A percentile compares a stretch with the other conserved stretches of the same genome.
Evolutionary conservation across 78 protist genomes (phyloP).

Genomic region (Mastigamoeba balamuthi): DNA sequence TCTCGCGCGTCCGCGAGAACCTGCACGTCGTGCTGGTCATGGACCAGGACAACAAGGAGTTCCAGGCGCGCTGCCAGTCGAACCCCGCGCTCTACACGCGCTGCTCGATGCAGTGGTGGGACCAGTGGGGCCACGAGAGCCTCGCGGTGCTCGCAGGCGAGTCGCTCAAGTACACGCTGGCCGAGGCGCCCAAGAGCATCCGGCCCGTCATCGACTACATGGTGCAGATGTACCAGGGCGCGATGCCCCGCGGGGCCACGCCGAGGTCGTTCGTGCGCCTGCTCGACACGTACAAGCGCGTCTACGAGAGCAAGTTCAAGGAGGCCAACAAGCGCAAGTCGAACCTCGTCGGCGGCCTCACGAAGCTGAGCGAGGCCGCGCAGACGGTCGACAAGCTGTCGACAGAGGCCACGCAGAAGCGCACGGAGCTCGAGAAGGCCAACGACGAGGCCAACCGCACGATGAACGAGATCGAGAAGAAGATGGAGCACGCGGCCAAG

Average conservation of each 20-base stretch:
- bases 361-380: constrained; percentile 49
- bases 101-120: constrained; percentile 51
- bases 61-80: constrained; percentile 27
- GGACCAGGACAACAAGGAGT: constrained; percentile 43
- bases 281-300: not conserved
- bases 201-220: not conserved
- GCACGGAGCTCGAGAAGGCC: constrained; percentile 14
- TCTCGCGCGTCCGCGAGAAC: constrained; percentile 17
- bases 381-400: constrained; percentile 33
- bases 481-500: constrained; percentile 38
- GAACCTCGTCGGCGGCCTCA: constrained; percentile 24
- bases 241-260: constrained; percentile 3
- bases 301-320: constrained; percentile 3
- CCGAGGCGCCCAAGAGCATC: not conserved
- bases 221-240: constrained; percentile 1
- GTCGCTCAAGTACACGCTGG: not conserved
- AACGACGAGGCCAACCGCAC: constrained; percentile 61
- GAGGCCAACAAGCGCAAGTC: not conserved
- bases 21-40: constrained; percentile 54
- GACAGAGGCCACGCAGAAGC: constrained; percentile 40
- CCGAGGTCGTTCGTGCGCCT: constrained; percentile 22
- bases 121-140: constrained; percentile 18
- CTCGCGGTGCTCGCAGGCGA: not conserved
- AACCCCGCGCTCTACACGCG: constrained; percentile 77
- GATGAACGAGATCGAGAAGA: constrained; percentile 36